Base-by-base conservation (phyloP, 176 grass and related monocot genomes). In the Luzula sylvatica region DNA sequence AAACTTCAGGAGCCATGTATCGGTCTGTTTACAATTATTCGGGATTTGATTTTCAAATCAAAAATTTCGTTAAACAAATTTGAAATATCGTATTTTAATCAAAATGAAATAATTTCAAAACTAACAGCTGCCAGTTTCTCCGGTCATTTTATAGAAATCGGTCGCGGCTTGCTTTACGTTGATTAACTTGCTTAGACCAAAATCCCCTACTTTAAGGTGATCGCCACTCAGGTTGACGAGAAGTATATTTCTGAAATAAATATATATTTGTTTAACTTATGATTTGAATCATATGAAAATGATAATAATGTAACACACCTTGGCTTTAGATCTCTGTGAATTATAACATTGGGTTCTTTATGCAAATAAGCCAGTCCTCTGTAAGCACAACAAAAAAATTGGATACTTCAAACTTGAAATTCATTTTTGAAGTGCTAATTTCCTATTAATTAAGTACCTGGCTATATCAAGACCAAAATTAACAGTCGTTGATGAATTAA, bases 1-100 rank as follows among this genome's bases (percentile, higher is more conserved):
- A 98, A 46, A 98, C 93, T 87, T 98, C 93, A 67, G 93, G 86
- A 11, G 93, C 93, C 93, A 98, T 98, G 71, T 98, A 98, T 23
- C 93, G 81, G 18, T 98, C 93, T 98, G 26, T 35, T 35, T 35
- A 35, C 30, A 35, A n/a, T n/a, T n/a, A n/a, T n/a, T n/a, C n/a
- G n/a, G n/a, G n/a, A n/a, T n/a, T n/a, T n/a, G n/a, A n/a, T n/a
- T n/a, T n/a, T n/a, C 53, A 50, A 66, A 72, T 43, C 3, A 42
- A 54, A 14, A 17, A 66, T 55, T 38, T 4, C 22, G 11, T 40
- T 19, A 32, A 32, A 32, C 5, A 35, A 35, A 35, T 29, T 23
- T 49, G 52, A 40, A 5, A 46, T 20, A 64, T 59, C 35, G 13
- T 39, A 67, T 45, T 73, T 16, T 27, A 69, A 72, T 16, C 15